Percentiles rank a stretch among this genome's conserved stretches.
Conservation (phyloP, 2,329 filamentous ascomycete species). For the Calonectria hongkongensis region DNA sequence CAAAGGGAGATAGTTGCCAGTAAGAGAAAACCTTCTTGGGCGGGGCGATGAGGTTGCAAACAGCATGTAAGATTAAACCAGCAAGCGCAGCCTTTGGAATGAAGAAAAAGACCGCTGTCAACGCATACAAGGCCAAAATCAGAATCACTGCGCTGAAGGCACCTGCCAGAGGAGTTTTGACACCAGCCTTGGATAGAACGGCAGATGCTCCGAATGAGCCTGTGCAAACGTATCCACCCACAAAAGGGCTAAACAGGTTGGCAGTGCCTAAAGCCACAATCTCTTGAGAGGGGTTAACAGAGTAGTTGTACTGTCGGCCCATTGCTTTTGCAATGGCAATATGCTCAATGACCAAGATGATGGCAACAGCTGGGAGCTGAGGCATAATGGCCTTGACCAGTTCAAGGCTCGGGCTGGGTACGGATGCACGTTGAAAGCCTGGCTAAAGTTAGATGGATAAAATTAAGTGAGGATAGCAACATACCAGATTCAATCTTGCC, state of each 20-base stretch:
- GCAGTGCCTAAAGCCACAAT: slow-evolving; percentile 85
- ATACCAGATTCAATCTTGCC: slow-evolving; percentile 78
- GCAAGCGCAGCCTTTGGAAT: slow-evolving; percentile 83
- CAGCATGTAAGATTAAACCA: slow-evolving; percentile 89
- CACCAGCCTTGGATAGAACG: slow-evolving; percentile 89
- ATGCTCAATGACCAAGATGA: slow-evolving; percentile 88
- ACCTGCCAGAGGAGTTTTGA: slow-evolving; percentile 85
- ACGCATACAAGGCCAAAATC: slow-evolving; percentile 84
- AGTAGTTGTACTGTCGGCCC: slow-evolving; percentile 86
- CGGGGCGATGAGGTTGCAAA: slow-evolving; percentile 84
- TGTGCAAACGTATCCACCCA: slow-evolving; percentile 72
- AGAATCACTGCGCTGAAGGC: slow-evolving; percentile 86
- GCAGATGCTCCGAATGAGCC: slow-evolving; percentile 80
- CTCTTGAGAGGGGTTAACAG: slow-evolving; percentile 86
- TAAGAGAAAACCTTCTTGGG: slow-evolving; percentile 85
- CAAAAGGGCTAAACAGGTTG: slow-evolving; percentile 84
- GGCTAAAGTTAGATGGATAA: slow-evolving; percentile 38
- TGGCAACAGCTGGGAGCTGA: slow-evolving; percentile 82
- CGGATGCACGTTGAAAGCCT: slow-evolving; percentile 79
- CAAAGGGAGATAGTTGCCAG: slow-evolving; percentile 84
- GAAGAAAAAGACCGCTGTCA: slow-evolving; percentile 87
- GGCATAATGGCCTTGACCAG: slow-evolving; percentile 75
- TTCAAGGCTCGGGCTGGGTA: slow-evolving; percentile 72
- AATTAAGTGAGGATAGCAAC: slow-evolving; percentile 10
- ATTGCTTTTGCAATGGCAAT: slow-evolving; percentile 91